Evolutionary conservation across 2,329 filamentous ascomycete species (phyloP).

Genomic region (Colletotrichum sojae): DNA sequence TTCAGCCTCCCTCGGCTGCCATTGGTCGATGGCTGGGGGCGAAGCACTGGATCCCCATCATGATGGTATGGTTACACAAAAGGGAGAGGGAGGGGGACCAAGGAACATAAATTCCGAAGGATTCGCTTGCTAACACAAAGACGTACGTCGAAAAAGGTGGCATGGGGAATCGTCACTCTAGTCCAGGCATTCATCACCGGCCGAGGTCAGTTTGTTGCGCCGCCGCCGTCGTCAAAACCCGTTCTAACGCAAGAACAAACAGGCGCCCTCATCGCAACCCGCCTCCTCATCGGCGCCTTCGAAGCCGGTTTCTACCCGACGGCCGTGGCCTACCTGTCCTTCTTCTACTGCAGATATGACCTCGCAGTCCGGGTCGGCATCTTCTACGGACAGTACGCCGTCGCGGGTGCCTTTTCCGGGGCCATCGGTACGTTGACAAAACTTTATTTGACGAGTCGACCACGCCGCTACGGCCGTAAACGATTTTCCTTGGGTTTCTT

Average conservation of each 20-base stretch:
- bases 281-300: conserved; percentile 44
- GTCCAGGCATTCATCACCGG: conserved; percentile 49
- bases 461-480: background rate
- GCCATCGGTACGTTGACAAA: conserved; percentile 52
- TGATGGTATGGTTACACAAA: conserved; percentile 65
- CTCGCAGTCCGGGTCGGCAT: conserved; percentile 67
- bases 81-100: conserved; percentile 46
- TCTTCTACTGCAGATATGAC: conserved; percentile 72
- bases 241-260: background rate
- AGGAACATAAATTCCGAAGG: conserved; percentile 43
- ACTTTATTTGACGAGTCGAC: background rate
- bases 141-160: conserved; percentile 51
- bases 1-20: conserved; percentile 68
- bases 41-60: conserved; percentile 68
- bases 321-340: conserved; percentile 69
- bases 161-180: conserved; percentile 49
- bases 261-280: conserved; percentile 44
- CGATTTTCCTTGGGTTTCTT: background rate
- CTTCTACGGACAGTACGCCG: conserved; percentile 70
- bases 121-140: no score
- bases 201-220: conserved; percentile 40
- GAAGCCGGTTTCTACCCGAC: conserved; percentile 72
- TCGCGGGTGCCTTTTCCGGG: conserved; percentile 70
- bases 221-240: background rate
- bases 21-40: conserved; percentile 58